Evolutionary conservation across 2,329 filamentous ascomycete species (phyloP).

Genomic region (Pseudocercospora musae): DNA sequence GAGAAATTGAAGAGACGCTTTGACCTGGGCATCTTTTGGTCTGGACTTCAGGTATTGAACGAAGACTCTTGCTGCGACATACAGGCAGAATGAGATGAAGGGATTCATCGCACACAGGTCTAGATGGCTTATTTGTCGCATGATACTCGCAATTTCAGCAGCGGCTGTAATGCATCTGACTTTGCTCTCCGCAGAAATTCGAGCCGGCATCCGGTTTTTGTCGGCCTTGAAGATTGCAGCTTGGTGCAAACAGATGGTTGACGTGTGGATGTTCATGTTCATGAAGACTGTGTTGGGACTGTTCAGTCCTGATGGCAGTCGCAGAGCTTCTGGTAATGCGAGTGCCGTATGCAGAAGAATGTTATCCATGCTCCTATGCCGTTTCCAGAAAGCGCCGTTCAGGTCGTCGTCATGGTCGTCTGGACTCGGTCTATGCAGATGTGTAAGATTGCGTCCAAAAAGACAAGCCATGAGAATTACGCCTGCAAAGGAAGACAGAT

Average conservation of each 20-base stretch:
- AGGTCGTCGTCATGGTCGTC: slow-evolving; percentile 83
- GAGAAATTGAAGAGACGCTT: slow-evolving; percentile 82
- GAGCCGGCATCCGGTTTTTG: slow-evolving; percentile 72
- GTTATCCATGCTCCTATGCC: slow-evolving; percentile 84
- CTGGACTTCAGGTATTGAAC: slow-evolving; percentile 93
- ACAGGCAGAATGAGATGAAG: slow-evolving; percentile 92
- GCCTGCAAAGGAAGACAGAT: slow-evolving; percentile 73
- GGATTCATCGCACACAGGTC: slow-evolving; percentile 86
- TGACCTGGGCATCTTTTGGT: slow-evolving; percentile 76
- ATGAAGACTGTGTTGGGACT: slow-evolving; percentile 87
- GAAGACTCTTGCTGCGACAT: slow-evolving; percentile 92
- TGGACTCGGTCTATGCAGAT: slow-evolving; percentile 80
- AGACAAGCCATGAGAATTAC: slow-evolving; percentile 83
- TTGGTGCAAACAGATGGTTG: slow-evolving; percentile 95
- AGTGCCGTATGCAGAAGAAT: slow-evolving; percentile 84
- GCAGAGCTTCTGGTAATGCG: slow-evolving; percentile 74
- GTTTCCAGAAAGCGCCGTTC: slow-evolving; percentile 93
- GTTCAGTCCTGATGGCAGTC: slow-evolving; percentile 69
- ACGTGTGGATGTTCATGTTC: slow-evolving; percentile 97
- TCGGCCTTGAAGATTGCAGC: slow-evolving; percentile 97
- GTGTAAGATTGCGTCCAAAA: slow-evolving; percentile 85
- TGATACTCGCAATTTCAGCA: slow-evolving; percentile 88
- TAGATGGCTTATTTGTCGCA: slow-evolving; percentile 89
- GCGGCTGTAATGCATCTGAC: slow-evolving; percentile 89
- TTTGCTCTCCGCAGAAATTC: slow-evolving; percentile 84